Base-by-base conservation (phyloP, 306 rosid genomes). In the Amphicarpaea edgeworthii region DNA sequence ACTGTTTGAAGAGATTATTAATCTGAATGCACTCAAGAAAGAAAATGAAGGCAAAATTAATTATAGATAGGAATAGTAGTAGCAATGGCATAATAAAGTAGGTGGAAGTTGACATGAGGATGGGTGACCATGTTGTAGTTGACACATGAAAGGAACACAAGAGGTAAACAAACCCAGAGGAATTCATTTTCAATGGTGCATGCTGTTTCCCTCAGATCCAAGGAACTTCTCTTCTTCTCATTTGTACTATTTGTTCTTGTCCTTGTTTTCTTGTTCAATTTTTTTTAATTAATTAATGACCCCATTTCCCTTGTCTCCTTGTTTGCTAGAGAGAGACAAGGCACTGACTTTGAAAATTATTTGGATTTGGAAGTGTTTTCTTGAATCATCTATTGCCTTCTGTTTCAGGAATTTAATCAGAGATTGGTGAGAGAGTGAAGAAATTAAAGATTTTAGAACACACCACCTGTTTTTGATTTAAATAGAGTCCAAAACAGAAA, bases 181-280 rank as follows among this genome's bases (percentile, higher is more conserved):
- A 43, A 46, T 59, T 8, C 1, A 34, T 15, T 74, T 79, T 73
- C 78, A 45, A 63, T 84, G 88, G 87, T 70, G 77, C 53, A 70
- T 54, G 62, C 78, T 82, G 60, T 68, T 88, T 89, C 83, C 91
- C 90, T 81, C 20, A 73, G 86, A 78, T 82, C 45, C 53, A 81
- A 85, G 96, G 82, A 89, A 92, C 84, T 34, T 55, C 14, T 21
- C 54, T 55, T 21, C 54, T 55, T 28, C 58, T 37, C 28, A 47
- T 60, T 71, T 76, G 58, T 77, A 38, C 47, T 47, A n/a, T 78
- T 70, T 66, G 67, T 63, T 77, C 30, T 67, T 77, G 26, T 45
- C 45, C 8, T 15, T 45, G 16, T 43, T 80, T 63, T 63, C 40
- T 73, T 57, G 2, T 6, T 40, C 21, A 2, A 2, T 7, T 34